phyloP scores from a whole-genome alignment of 2,329 filamentous ascomycete species.

The Neopestalotiopsis clavispora region DNA sequence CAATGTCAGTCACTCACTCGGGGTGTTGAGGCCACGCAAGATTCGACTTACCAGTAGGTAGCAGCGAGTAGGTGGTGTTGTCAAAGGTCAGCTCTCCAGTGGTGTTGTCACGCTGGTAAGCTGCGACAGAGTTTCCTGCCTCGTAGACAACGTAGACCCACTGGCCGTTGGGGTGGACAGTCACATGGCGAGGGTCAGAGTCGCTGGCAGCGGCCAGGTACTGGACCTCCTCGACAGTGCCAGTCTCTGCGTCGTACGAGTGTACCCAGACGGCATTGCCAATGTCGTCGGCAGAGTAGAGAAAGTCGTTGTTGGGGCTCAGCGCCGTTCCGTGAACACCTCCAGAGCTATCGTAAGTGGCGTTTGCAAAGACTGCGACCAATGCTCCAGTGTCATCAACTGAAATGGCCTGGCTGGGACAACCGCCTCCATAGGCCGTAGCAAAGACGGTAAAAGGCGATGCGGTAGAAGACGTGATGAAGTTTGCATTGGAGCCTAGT shows the following conservation, averaged over 20 bases:
- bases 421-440: conserved; percentile 27
- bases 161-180: conserved; percentile 32
- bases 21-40: background rate
- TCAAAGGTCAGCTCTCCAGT: conserved; percentile 26
- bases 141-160: conserved; percentile 36
- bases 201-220: conserved; percentile 26
- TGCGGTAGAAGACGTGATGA: conserved; percentile 19
- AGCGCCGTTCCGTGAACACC: conserved; percentile 34
- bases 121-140: conserved; percentile 28
- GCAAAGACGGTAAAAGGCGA: conserved; percentile 29
- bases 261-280: conserved; percentile 37
- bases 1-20: background rate
- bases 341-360: conserved; percentile 24
- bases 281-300: conserved; percentile 37
- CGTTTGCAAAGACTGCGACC: conserved; percentile 22
- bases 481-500: conserved; percentile 25
- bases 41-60: conserved; percentile 2
- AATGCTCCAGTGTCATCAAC: conserved; percentile 27
- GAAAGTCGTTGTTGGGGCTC: conserved; percentile 28
- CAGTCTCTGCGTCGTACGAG: conserved; percentile 26
- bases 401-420: conserved; percentile 25
- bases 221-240: conserved; percentile 25
- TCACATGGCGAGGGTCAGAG: conserved; percentile 32
- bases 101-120: conserved; percentile 29
- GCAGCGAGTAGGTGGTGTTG: conserved; percentile 18